Conservation (phyloP, 2,329 filamentous ascomycete genomes). For the Aspergillus melleus region DNA sequence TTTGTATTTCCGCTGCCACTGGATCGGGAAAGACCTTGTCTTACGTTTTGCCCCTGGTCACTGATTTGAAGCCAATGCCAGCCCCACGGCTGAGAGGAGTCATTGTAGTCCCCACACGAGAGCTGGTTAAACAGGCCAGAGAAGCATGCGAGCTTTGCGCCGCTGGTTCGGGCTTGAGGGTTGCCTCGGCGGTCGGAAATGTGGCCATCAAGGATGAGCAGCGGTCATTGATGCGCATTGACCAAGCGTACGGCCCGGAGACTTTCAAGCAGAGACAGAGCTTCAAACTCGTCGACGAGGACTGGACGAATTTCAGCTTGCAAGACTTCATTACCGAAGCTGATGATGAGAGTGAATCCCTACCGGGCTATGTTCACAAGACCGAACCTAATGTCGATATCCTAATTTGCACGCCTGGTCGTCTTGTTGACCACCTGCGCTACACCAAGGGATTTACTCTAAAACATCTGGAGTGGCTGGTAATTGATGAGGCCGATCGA, state of each 20-base stretch:
- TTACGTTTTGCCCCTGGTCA: constrained; percentile 82
- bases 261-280: constrained; percentile 53
- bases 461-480: constrained; percentile 77
- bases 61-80: constrained; percentile 66
- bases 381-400: constrained; percentile 78
- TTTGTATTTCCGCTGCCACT: constrained; percentile 89
- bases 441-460: constrained; percentile 80
- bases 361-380: constrained; percentile 64
- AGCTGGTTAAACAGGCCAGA: constrained; percentile 83
- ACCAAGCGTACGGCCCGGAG: constrained; percentile 67
- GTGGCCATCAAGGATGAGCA: constrained; percentile 70
- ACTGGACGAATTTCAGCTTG: constrained; percentile 50
- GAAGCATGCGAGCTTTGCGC: constrained; percentile 75
- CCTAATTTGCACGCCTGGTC: constrained; percentile 86
- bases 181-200: constrained; percentile 81
- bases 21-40: constrained; percentile 94
- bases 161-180: constrained; percentile 68
- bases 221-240: constrained; percentile 60
- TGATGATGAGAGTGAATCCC: constrained; percentile 39
- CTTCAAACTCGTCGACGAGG: constrained; percentile 42
- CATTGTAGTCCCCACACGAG: constrained; percentile 86
- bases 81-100: constrained; percentile 72
- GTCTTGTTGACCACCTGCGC: constrained; percentile 86
- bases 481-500: constrained; percentile 93
- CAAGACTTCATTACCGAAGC: constrained; percentile 47